Conservation (phyloP, 768 basidiomycete genomes). For the Leucocoprinus sp. region DNA sequence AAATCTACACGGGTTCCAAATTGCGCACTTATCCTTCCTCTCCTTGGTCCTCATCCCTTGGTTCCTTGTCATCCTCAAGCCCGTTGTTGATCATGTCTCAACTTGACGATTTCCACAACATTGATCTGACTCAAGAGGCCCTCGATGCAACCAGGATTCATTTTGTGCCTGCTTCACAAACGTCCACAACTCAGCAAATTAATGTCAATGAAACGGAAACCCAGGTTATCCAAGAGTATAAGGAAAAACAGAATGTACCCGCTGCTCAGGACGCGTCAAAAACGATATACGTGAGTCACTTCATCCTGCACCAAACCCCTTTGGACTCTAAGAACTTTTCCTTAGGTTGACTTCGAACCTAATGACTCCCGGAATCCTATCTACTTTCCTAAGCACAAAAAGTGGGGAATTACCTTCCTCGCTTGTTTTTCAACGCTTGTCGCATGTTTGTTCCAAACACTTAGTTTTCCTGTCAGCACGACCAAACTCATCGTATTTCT, state of each 20-base stretch:
- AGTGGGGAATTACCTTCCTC: constrained; percentile 38
- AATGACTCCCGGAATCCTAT: constrained; percentile 14
- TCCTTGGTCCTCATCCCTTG: not conserved
- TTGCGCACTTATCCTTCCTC: not conserved
- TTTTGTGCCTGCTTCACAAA: not conserved
- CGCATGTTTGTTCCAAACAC: constrained; percentile 32
- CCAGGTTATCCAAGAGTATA: not conserved
- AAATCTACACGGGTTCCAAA: no score
- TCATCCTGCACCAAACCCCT: not conserved
- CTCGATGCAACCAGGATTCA: not conserved
- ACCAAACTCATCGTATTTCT: not conserved
- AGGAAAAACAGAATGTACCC: not conserved
- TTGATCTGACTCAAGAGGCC: not conserved
- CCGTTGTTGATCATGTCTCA: not conserved
- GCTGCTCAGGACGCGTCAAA: not conserved
- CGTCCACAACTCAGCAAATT: not conserved
- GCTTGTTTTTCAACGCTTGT: constrained; percentile 42
- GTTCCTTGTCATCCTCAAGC: not conserved
- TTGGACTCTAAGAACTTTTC: not conserved
- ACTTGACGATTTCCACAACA: not conserved
- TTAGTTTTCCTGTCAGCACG: constrained; percentile 2
- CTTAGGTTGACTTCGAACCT: constrained; percentile 11
- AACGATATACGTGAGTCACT: constrained; percentile 2
- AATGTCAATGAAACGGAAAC: not conserved
- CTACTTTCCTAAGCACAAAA: constrained; percentile 19